Evolutionary conservation across 1,284 basidiomycete genomes (phyloP).

Genomic region (Xanthoconium separans): DNA sequence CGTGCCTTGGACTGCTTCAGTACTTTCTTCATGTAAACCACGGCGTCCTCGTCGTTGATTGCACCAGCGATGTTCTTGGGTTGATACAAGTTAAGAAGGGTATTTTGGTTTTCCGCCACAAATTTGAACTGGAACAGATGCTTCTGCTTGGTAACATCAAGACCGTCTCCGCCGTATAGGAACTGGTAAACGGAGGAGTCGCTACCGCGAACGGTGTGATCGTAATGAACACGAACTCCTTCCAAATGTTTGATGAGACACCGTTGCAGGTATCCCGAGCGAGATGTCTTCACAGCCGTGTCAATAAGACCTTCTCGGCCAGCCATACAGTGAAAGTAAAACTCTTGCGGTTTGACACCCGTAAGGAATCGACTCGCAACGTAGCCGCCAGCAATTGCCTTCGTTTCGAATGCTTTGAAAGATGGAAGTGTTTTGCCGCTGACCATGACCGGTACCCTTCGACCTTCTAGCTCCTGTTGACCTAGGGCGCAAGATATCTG

Average conservation of each 20-base stretch:
- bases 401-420: slow-evolving; percentile 97
- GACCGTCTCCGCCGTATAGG: slow-evolving; percentile 93
- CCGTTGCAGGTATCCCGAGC: slow-evolving; percentile 97
- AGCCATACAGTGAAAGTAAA: slow-evolving; percentile 99
- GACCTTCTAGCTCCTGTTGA: slow-evolving; percentile 97
- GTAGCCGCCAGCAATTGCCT: slow-evolving; percentile 97
- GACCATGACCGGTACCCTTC: slow-evolving; percentile 98
- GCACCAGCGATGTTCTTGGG: slow-evolving; percentile 60
- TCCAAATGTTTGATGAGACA: slow-evolving; percentile 99
- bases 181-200: slow-evolving; percentile 96
- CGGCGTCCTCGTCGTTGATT: slow-evolving; percentile 71
- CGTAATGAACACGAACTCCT: slow-evolving; percentile 95
- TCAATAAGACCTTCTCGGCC: slow-evolving; percentile 99
- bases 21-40: slow-evolving; percentile 86
- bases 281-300: slow-evolving; percentile 98
- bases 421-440: slow-evolving; percentile 98
- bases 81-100: slow-evolving; percentile 74
- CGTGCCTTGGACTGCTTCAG: slow-evolving; percentile 66
- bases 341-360: slow-evolving; percentile 97
- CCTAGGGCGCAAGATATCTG: slow-evolving; percentile 98
- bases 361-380: slow-evolving; percentile 99
- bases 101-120: slow-evolving; percentile 83
- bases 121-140: slow-evolving; percentile 94
- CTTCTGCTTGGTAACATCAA: slow-evolving; percentile 96
- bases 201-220: slow-evolving; percentile 95